A percentile compares a stretch with the other conserved stretches of the same genome.
Conservation (phyloP, 305 asterid genomes). For the Fraxinus paxiana region DNA sequence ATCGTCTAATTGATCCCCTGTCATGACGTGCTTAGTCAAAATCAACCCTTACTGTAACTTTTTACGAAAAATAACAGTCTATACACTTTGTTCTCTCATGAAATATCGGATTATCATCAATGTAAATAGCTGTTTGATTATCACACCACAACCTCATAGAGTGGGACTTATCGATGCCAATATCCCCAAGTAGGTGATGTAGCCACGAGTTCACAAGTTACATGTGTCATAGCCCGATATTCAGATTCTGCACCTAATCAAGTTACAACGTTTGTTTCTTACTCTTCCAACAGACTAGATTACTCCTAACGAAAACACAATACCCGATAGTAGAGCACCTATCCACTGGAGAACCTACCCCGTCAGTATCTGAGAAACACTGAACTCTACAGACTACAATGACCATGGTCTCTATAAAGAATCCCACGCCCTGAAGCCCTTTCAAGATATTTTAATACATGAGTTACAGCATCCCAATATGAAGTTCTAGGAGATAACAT, state of each 20-base stretch:
- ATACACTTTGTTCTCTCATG: background rate
- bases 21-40: background rate
- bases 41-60: background rate
- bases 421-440: background rate
- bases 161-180: background rate
- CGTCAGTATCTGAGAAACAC: background rate
- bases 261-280: background rate
- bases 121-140: background rate
- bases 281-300: background rate
- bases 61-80: background rate
- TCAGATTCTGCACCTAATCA: background rate
- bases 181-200: background rate
- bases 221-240: background rate
- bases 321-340: background rate
- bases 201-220: background rate
- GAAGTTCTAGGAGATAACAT: background rate
- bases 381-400: no score
- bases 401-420: background rate
- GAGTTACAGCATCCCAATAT: background rate
- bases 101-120: no score
- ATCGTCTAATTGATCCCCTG: background rate
- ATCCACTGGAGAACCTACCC: background rate
- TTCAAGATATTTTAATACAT: background rate
- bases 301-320: background rate
- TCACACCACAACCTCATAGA: background rate